Evolutionary conservation across 2,329 filamentous ascomycete species (phyloP), one percentile per base, ranked within the genome.

Genomic region (Colletotrichum noveboracense): DNA sequence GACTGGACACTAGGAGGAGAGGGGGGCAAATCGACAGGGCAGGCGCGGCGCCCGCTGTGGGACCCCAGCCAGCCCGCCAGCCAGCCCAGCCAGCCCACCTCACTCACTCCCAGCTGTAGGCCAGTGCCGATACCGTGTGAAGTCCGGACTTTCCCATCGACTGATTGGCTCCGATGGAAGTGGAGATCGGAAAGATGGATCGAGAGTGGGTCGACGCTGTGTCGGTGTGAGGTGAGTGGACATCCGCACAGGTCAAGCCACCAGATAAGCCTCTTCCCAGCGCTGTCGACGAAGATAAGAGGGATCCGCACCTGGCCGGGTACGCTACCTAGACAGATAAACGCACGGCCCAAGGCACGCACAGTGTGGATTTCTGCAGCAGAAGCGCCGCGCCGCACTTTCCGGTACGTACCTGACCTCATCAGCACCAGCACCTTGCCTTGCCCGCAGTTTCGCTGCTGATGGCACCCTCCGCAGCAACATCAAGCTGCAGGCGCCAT

Each of bases 11-110:
- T 24, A 24, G 18, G 34, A 28, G 8, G 56, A 32, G 30, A 64
- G 24, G 32, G 32, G 36, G 26, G 13, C n/a, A 52, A 26, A 24
- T n/a, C 12, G 16, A 67, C 28, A 32, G 30, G 38, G 36, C 48
- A 72, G 70, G 70, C 70, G 61, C 61, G 64, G 38, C 64, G 70
- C 70, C 62, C 70, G 70, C 70, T 32, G 71, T 69, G 71, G 71
- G 26, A 60, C 24, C 65, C 65, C 56, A 52, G 56, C 26, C 67
- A 48, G 43, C 43, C 43, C 43, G 43, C 43, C 43, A 48, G 43
- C 43, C 43, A 21, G 43, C 43, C 43, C 43, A 48, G 10, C n/a
- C 43, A 52, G n/a, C 10, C 43, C 43, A 52, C 26, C 28, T 34
- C 28, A 32, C 13, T 28, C 52, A 14, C 58, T 32, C 12, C 18